Evolutionary conservation across 2,329 filamentous ascomycete genomes (phyloP).

Genomic region (Aspergillus sp.): DNA sequence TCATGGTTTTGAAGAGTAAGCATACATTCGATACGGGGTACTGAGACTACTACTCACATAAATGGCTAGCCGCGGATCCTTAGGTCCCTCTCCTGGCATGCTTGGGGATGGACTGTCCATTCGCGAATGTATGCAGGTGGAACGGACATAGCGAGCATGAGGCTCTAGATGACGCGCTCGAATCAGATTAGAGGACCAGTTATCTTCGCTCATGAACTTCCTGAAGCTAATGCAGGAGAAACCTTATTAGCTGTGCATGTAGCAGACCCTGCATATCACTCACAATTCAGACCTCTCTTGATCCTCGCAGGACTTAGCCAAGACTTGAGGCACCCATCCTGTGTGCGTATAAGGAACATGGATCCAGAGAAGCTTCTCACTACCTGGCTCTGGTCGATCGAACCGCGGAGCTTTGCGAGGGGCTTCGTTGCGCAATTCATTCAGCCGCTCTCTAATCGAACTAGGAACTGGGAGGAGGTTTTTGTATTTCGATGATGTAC

Average conservation of each 20-base stretch:
- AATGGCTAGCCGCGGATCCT: constrained; percentile 26
- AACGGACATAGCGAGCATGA: constrained; percentile 38
- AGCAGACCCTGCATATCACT: background rate
- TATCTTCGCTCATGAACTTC: constrained; percentile 31
- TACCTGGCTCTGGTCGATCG: constrained; percentile 31
- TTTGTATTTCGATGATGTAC: constrained; percentile 17
- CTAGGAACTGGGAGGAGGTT: constrained; percentile 23
- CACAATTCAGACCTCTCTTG: constrained; percentile 24
- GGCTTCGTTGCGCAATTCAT: constrained; percentile 19
- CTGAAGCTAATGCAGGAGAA: constrained; percentile 30
- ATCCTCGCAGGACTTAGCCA: constrained; percentile 19
- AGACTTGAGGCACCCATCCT: constrained; percentile 20
- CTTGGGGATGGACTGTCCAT: constrained; percentile 20
- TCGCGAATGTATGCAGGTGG: constrained; percentile 33
- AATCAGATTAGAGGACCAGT: constrained; percentile 37
- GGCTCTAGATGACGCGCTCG: constrained; percentile 38
- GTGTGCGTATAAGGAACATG: constrained; percentile 33
- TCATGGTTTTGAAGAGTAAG: too few relatives aligned
- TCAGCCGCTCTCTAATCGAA: constrained; percentile 21
- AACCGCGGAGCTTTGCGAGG: constrained; percentile 28
- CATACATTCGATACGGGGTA: too few relatives aligned
- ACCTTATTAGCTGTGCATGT: constrained; percentile 1
- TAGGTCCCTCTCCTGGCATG: constrained; percentile 5
- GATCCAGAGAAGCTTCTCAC: constrained; percentile 34
- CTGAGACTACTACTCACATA: constrained; percentile 22